A percentile compares a stretch with the other conserved stretches of the same genome.
Evolutionary conservation across 805 yeast genomes (phyloP).

Genomic region (Hanseniaspora taiwanica): DNA sequence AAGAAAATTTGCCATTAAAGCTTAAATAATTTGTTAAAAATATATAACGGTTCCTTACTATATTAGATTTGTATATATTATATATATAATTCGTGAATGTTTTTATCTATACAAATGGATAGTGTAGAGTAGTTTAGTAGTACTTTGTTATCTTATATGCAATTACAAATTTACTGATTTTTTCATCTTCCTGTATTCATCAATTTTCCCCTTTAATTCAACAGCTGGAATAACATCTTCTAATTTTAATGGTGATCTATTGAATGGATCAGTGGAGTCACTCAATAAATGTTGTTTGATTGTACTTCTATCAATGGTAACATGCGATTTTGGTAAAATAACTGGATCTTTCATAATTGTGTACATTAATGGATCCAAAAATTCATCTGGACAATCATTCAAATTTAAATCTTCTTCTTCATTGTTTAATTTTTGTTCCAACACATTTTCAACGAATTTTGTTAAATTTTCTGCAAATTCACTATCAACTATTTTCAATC

Average conservation of each 20-base stretch:
- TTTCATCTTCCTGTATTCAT: slow-evolving; percentile 38
- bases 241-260: slow-evolving; percentile 76
- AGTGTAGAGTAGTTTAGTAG: too few species aligned
- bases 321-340: slow-evolving; percentile 73
- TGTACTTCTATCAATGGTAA: slow-evolving; percentile 79
- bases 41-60: neutral
- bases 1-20: slow-evolving; percentile 97
- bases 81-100: too few species aligned
- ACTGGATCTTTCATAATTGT: slow-evolving; percentile 95
- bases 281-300: slow-evolving; percentile 86
- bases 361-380: slow-evolving; percentile 91
- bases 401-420: slow-evolving; percentile 77
- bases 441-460: slow-evolving; percentile 54
- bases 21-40: slow-evolving; percentile 36
- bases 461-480: slow-evolving; percentile 37
- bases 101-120: too few species aligned
- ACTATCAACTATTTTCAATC: slow-evolving; percentile 40
- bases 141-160: too few species aligned
- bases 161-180: slow-evolving; percentile 12
- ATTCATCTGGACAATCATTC: slow-evolving; percentile 94
- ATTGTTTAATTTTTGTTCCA: slow-evolving; percentile 41
- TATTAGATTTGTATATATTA: neutral
- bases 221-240: slow-evolving; percentile 78
- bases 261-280: slow-evolving; percentile 95
- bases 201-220: slow-evolving; percentile 51